These are phyloP conservation scores for Lanmaoa pseudosensibilis DNA, from an alignment of 768 basidiomycete genomes.

Conservation along the genomic window DNA sequence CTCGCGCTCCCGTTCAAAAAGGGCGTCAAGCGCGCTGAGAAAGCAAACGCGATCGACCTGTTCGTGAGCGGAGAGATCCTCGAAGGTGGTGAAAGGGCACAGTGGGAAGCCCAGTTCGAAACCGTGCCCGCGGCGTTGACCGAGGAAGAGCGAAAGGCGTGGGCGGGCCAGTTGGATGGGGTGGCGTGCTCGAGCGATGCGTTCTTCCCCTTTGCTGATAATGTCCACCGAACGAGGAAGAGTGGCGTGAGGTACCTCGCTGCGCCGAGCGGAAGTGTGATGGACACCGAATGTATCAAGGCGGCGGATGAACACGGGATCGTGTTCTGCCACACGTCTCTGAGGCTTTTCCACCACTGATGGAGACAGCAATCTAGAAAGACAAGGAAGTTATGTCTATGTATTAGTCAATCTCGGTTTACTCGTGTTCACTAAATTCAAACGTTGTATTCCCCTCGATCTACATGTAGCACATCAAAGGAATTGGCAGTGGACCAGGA, in stretches of 20 bases:
- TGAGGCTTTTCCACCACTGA: slow-evolving; percentile 90
- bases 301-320: slow-evolving; percentile 92
- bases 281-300: slow-evolving; percentile 96
- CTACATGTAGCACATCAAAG: too few relatives aligned
- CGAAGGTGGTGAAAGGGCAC: slow-evolving; percentile 83
- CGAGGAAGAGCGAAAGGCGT: slow-evolving; percentile 69
- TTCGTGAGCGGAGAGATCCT: slow-evolving; percentile 89
- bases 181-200: slow-evolving; percentile 96
- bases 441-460: neutral
- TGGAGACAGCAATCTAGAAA: neutral
- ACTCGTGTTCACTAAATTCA: neutral
- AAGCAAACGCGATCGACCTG: slow-evolving; percentile 96
- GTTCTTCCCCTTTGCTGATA: slow-evolving; percentile 99
- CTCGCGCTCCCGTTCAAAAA: slow-evolving; percentile 94
- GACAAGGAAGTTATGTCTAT: neutral
- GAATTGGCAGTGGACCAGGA: too few relatives aligned
- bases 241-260: slow-evolving; percentile 93
- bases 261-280: slow-evolving; percentile 91
- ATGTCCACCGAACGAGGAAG: slow-evolving; percentile 89
- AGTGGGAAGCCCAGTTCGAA: slow-evolving; percentile 92
- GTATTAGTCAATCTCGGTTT: neutral
- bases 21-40: slow-evolving; percentile 96
- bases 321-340: slow-evolving; percentile 85
- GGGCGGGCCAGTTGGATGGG: slow-evolving; percentile 71
- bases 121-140: slow-evolving; percentile 62